These are phyloP conservation scores for Talaromyces funiculosus DNA, from an alignment of 2,329 filamentous ascomycete species.

Conservation along the genomic window DNA sequence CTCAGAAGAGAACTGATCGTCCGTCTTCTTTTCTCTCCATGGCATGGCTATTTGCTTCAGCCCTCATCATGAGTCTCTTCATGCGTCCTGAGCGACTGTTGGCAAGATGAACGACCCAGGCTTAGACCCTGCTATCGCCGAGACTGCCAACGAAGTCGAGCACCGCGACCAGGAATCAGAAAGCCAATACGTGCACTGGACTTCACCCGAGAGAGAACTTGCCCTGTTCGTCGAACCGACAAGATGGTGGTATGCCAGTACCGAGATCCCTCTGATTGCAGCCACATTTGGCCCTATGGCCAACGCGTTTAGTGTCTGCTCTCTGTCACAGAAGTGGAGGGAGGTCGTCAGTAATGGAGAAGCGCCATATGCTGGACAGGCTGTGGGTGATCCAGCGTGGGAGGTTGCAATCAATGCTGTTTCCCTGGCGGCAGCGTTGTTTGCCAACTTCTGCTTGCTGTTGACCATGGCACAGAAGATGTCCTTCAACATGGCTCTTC, in stretches of 20 bases:
- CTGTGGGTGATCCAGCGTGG: slow-evolving; percentile 20
- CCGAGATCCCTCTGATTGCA: slow-evolving; percentile 53
- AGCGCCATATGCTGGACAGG: background rate
- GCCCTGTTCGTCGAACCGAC: slow-evolving; percentile 22
- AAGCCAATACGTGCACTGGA: slow-evolving; percentile 5
- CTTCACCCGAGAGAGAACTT: slow-evolving; percentile 21
- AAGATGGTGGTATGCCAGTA: slow-evolving; percentile 58
- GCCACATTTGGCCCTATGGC: slow-evolving; percentile 52
- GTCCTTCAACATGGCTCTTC: slow-evolving; percentile 52
- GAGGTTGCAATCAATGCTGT: slow-evolving; percentile 51
- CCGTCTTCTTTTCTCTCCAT: background rate
- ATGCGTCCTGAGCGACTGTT: background rate
- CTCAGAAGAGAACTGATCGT: background rate
- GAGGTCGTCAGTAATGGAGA: slow-evolving; percentile 44
- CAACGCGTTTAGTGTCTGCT: slow-evolving; percentile 51
- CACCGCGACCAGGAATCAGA: slow-evolving; percentile 35
- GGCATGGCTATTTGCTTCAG: background rate
- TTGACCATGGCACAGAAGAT: slow-evolving; percentile 56
- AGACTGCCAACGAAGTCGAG: slow-evolving; percentile 36
- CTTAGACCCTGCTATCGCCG: slow-evolving; percentile 45
- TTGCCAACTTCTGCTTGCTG: slow-evolving; percentile 51
- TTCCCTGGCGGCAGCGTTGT: slow-evolving; percentile 50
- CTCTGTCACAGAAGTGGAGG: slow-evolving; percentile 53
- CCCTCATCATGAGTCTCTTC: background rate
- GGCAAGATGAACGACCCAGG: slow-evolving; percentile 50